Evolutionary conservation across 208 protist species (phyloP), one percentile per base, ranked within the genome.

Genomic region (Crithidia bombi): DNA sequence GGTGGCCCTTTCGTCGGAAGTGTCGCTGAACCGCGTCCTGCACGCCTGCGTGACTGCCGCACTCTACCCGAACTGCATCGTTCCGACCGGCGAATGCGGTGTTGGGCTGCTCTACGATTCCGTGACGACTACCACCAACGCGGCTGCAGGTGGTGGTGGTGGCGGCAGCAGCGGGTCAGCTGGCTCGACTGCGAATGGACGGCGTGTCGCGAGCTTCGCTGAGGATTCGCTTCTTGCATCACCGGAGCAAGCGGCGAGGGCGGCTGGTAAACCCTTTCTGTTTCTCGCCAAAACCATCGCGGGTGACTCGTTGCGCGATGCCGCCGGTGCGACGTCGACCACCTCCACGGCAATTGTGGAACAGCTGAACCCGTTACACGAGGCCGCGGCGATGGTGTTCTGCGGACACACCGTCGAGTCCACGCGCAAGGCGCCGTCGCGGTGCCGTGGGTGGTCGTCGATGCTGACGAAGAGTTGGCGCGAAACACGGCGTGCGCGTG

Each of bases 371-470:
- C 82, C 86, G 17, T 63, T 94, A 50, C 75, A 74, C n/a, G 75
- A 77, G 63, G 82, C 82, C 32, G 88, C 87, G 0, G 81, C 84
- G n/a, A 52, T 95, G 39, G 75, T 93, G 32, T 75, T 85, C 52
- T 90, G 87, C 63, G 89, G 89, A 3, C 73, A 87, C 59, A 59
- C 36, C 39, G 55, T 64, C 23, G 87, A 92, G 57, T 73, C 71
- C 2, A 69, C 79, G 9, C 81, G 85, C 58, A 51, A 65, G 39
- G 46, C 74, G 4, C 75, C 89, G 35, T 33, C 35, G 11, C 89
- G 92, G 21, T 95, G 89, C 59, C 92, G 92, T 39, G 92, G 92
- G 32, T 96, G 89, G 88, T 78, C 65, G 7, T 85, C 89, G 26
- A 10, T 81, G 38, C 70, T 96, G 54, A 94, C 92, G n/a, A 47